Conservation (phyloP, 768 basidiomycete species). For the Naematelia aurantialba region DNA sequence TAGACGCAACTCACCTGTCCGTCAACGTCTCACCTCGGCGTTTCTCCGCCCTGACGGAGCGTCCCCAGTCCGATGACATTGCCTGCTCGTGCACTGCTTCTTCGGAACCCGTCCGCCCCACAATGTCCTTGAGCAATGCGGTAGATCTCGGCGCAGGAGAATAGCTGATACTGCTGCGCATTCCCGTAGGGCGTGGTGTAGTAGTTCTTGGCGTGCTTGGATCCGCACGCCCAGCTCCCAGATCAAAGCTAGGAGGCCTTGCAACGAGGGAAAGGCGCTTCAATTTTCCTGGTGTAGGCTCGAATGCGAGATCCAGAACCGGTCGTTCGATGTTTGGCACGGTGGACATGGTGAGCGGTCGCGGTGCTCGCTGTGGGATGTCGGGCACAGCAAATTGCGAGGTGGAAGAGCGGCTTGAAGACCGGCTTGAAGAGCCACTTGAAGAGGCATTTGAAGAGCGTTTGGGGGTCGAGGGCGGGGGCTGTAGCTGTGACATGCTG, state of each 20-base stretch:
- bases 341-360: not conserved
- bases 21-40: slow-evolving; percentile 22
- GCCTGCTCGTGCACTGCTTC: not conserved
- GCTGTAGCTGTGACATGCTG: too few species aligned
- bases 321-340: not conserved
- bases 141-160: slow-evolving; percentile 15
- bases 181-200: slow-evolving; percentile 2
- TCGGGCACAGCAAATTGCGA: not conserved
- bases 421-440: not conserved
- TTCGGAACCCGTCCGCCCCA: not conserved
- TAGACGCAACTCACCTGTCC: slow-evolving; percentile 28
- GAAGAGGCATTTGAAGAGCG: too few species aligned
- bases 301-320: not conserved
- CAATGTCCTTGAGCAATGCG: not conserved
- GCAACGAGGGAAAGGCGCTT: slow-evolving; percentile 4
- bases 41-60: not conserved
- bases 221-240: not conserved
- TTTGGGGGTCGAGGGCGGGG: too few species aligned
- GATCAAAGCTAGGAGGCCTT: not conserved
- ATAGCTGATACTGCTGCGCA: slow-evolving; percentile 35
- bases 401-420: not conserved
- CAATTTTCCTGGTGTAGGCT: slow-evolving; percentile 1
- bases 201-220: slow-evolving; percentile 14
- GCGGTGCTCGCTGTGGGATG: not conserved
- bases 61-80: not conserved